Conservation (phyloP, 2,329 filamentous ascomycete species). For the Monosporascus sp. region DNA sequence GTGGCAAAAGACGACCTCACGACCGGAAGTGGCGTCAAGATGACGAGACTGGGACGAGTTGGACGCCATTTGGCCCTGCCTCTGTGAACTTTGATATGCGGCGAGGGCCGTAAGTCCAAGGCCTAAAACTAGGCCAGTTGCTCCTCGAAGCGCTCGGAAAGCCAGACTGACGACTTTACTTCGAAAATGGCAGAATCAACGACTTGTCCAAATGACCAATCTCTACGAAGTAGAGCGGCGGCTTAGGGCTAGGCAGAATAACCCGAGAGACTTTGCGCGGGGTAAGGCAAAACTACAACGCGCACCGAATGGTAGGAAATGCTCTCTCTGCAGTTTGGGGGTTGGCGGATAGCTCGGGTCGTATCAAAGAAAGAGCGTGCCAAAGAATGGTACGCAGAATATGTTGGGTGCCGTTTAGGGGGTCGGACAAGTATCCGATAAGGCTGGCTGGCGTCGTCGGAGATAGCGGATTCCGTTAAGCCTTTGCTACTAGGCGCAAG, state of each 20-base stretch:
- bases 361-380: background rate
- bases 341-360: background rate
- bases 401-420: background rate
- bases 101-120: conserved; percentile 53
- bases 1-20: conserved; percentile 83
- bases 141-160: conserved; percentile 45
- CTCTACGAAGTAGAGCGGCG: background rate
- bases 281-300: background rate
- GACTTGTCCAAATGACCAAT: background rate
- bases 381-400: background rate
- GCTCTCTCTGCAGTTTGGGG: background rate
- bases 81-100: conserved; percentile 43
- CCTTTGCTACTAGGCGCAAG: background rate
- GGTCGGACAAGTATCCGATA: background rate
- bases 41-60: conserved; percentile 27
- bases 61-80: conserved; percentile 33
- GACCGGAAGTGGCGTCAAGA: conserved; percentile 44
- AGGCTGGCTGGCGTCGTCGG: background rate
- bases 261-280: background rate
- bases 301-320: background rate
- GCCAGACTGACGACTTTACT: conserved; percentile 41
- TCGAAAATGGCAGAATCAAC: conserved; percentile 1
- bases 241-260: background rate
- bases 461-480: background rate
- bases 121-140: conserved; percentile 51